Evolutionary conservation across 169 alveolate genomes (phyloP).

Genomic region (Eimeria brunetti): DNA sequence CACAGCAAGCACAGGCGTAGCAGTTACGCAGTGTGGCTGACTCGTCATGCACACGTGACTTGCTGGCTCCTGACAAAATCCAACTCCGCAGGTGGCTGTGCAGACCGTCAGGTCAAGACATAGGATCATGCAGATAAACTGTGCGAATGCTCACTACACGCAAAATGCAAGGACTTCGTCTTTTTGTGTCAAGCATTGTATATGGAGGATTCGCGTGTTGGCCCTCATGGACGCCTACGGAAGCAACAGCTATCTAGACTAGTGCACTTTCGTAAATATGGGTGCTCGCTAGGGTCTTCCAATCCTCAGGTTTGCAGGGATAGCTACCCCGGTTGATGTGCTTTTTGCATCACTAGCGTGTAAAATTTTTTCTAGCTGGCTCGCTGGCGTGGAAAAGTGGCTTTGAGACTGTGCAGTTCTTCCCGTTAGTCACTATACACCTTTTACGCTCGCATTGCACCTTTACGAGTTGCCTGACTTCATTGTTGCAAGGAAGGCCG

Average conservation of each 20-base stretch:
- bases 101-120: background rate
- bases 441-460: background rate
- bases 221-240: background rate
- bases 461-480: background rate
- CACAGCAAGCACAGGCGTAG: slow-evolving; percentile 18
- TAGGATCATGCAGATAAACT: background rate
- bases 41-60: background rate
- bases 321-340: background rate
- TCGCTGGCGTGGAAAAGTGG: background rate
- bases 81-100: background rate
- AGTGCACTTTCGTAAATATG: background rate
- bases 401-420: background rate
- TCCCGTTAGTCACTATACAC: background rate
- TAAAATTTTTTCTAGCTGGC: background rate
- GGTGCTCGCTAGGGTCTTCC: background rate
- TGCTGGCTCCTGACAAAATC: background rate
- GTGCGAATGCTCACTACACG: background rate
- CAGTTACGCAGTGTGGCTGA: background rate
- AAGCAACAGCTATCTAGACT: background rate
- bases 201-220: background rate
- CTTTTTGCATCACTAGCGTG: background rate
- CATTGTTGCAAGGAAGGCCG: background rate
- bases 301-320: background rate
- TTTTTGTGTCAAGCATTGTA: background rate
- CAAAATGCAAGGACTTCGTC: background rate